These are phyloP conservation scores for Planoprotostelium fungivorum DNA, from an alignment of 78 protist genomes.

Conservation along the genomic window DNA sequence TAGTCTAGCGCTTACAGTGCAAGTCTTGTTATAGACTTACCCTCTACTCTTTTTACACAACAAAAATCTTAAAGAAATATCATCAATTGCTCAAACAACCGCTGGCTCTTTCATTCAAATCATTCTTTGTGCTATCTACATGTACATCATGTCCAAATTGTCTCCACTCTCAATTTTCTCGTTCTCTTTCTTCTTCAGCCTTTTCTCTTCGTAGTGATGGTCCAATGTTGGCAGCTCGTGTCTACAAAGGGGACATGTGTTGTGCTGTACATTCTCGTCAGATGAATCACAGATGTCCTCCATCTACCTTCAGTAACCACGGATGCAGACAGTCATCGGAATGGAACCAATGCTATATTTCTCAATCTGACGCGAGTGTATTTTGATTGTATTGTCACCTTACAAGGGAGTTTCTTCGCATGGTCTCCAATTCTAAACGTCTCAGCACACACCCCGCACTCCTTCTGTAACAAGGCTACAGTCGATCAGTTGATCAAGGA, in stretches of 20 bases:
- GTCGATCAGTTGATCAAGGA: no score
- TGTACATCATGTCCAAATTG: background rate
- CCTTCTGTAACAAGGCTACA: background rate
- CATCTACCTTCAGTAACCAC: background rate
- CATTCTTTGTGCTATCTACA: no score
- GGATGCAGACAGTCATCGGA: background rate
- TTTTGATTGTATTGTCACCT: background rate
- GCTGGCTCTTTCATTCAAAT: no score
- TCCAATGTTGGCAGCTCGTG: background rate
- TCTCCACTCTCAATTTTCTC: background rate
- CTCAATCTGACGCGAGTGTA: background rate
- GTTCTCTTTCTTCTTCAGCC: background rate
- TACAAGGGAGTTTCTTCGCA: background rate
- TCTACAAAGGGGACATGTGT: background rate
- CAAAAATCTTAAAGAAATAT: no score
- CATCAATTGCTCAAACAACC: no score
- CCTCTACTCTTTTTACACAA: no score
- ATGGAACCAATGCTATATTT: background rate
- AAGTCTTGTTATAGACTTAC: no score
- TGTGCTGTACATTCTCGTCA: background rate
- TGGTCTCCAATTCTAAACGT: background rate
- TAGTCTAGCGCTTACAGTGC: no score
- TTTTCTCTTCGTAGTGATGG: background rate
- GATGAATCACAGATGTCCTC: background rate
- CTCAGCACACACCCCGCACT: background rate